Conservation (phyloP, 768 basidiomycete genomes). For the Melanogaster broomeanus region DNA sequence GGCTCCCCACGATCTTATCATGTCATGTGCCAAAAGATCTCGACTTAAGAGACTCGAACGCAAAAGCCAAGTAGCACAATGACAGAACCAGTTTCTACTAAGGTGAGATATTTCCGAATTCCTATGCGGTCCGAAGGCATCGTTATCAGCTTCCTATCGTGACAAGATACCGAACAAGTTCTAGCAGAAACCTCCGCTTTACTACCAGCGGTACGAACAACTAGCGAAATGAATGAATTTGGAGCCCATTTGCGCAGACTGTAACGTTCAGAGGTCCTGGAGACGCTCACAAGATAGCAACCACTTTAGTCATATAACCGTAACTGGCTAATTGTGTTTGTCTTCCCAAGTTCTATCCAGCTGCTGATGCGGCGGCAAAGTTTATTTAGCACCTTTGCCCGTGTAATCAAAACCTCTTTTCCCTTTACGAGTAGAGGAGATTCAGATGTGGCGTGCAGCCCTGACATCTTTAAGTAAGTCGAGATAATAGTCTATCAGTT, state of each 20-base stretch:
- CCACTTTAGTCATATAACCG: slow-evolving; percentile 26
- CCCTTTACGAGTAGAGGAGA: background rate
- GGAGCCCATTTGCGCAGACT: slow-evolving; percentile 9
- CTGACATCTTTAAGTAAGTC: background rate
- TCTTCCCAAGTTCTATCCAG: slow-evolving; percentile 4
- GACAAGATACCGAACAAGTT: slow-evolving; percentile 17
- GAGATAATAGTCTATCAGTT: no score
- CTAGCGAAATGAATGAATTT: slow-evolving; percentile 28
- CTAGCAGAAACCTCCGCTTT: slow-evolving; percentile 25
- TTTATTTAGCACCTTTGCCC: no score
- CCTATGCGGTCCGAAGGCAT: background rate
- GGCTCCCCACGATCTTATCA: no score
- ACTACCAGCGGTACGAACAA: slow-evolving; percentile 14
- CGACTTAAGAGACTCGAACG: background rate
- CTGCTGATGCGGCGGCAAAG: no score
- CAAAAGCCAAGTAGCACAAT: background rate
- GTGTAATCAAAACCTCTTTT: background rate
- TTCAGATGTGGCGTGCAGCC: no score
- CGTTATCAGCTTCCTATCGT: slow-evolving; percentile 27
- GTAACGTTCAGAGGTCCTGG: background rate
- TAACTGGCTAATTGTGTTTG: slow-evolving; percentile 11
- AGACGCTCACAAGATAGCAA: slow-evolving; percentile 21
- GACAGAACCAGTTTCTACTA: background rate
- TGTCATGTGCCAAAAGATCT: background rate
- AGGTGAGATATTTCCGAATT: no score